A percentile compares a stretch with the other conserved stretches of the same genome.
These are phyloP conservation scores for Xylaria multiplex DNA, from an alignment of 2,329 filamentous ascomycete genomes.

Conservation along the genomic window DNA sequence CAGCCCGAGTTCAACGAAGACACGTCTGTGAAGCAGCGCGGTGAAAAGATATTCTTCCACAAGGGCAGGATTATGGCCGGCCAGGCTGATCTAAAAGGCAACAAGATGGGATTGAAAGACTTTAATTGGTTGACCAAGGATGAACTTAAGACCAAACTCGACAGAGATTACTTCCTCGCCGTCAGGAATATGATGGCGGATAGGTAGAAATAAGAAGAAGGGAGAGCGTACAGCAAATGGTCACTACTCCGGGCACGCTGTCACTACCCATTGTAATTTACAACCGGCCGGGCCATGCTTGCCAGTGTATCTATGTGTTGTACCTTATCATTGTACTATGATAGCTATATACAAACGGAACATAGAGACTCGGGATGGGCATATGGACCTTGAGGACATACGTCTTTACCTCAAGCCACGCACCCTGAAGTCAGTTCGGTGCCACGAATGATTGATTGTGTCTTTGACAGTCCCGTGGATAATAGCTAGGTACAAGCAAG, in stretches of 20 bases:
- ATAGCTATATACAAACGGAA: constrained; percentile 21
- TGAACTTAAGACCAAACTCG: constrained; percentile 77
- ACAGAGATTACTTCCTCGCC: constrained; percentile 74
- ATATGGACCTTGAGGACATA: constrained; percentile 4
- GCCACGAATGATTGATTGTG: too few species aligned
- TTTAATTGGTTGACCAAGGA: constrained; percentile 95
- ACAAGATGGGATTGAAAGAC: constrained; percentile 77
- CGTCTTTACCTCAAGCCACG: neutral
- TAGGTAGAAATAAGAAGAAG: constrained; percentile 60
- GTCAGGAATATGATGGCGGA: constrained; percentile 87
- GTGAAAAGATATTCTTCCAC: constrained; percentile 93
- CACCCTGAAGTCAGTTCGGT: neutral
- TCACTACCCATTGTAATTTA: constrained; percentile 24
- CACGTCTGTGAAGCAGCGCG: constrained; percentile 58
- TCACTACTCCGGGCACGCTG: constrained; percentile 17
- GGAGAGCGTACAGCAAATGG: neutral
- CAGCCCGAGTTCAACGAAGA: constrained; percentile 60
- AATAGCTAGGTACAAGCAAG: too few species aligned
- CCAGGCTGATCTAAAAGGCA: constrained; percentile 82
- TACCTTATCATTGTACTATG: constrained; percentile 43
- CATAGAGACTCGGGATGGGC: neutral
- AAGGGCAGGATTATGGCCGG: constrained; percentile 97
- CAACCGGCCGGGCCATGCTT: constrained; percentile 18
- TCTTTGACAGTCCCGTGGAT: too few species aligned
- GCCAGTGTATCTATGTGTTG: constrained; percentile 44